Evolutionary conservation across 768 basidiomycete genomes (phyloP).

Genomic region (Phlebiopsis flavidoalba): DNA sequence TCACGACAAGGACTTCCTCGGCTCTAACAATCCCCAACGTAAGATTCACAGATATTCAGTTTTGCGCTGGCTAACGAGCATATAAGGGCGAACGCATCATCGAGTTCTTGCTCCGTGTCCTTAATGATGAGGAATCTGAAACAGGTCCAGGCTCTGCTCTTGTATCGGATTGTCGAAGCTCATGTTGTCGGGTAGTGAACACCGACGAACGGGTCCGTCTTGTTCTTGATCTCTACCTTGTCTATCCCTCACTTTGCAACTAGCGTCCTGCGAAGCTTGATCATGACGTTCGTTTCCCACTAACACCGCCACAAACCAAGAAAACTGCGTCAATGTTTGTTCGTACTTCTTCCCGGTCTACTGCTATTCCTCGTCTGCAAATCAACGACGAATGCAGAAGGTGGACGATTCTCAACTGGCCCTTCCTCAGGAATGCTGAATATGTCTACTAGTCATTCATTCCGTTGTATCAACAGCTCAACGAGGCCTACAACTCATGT

Average conservation of each 20-base stretch:
- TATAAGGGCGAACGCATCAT: slow-evolving; percentile 51
- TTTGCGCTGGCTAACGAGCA: neutral
- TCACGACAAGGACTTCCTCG: slow-evolving; percentile 64
- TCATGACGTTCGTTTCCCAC: slow-evolving; percentile 72
- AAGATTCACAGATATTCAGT: slow-evolving; percentile 6
- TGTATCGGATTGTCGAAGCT: slow-evolving; percentile 85
- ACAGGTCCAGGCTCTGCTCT: slow-evolving; percentile 66
- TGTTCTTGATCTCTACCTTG: neutral
- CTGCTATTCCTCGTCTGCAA: slow-evolving; percentile 70
- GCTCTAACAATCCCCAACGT: slow-evolving; percentile 34
- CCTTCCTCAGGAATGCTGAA: neutral
- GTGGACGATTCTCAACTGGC: slow-evolving; percentile 29
- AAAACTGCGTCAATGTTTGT: slow-evolving; percentile 80
- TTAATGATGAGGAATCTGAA: slow-evolving; percentile 52
- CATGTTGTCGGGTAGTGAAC: slow-evolving; percentile 69
- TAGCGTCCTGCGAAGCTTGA: slow-evolving; percentile 46
- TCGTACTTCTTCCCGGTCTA: slow-evolving; percentile 85
- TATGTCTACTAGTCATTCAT: slow-evolving; percentile 55
- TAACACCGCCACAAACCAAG: slow-evolving; percentile 73
- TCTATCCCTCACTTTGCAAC: neutral
- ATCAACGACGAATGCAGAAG: slow-evolving; percentile 71
- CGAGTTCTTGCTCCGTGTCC: slow-evolving; percentile 55
- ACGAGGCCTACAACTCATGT: slow-evolving; percentile 51
- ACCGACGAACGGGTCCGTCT: slow-evolving; percentile 59
- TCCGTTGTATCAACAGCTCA: slow-evolving; percentile 57